Evolutionary conservation across 345 rosid species (phyloP), one percentile per base, ranked within the genome.

Genomic region (Eucalyptus paniculata): DNA sequence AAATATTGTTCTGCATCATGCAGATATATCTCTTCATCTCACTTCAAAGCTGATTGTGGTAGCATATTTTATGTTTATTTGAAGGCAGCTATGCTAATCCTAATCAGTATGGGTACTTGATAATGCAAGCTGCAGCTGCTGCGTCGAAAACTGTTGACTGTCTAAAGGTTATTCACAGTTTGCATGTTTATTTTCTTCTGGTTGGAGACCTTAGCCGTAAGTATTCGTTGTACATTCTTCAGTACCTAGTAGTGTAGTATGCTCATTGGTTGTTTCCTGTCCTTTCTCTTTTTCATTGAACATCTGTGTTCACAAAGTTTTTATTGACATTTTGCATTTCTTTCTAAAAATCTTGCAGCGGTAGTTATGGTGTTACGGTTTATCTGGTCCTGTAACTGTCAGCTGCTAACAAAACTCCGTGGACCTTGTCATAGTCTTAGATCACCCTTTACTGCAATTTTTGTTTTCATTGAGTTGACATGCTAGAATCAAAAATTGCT

Each of bases 71-170:
- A 67, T 37, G 40, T 67, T 16, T 67, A 67, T 67, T 32, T 32
- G 80, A 16, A 67, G 80, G 80, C 40, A 67, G 40, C 23, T 32
- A 16, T 67, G 6, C 40, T 67, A 37, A 67, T 67, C 40, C 80
- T 67, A 67, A 32, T 67, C 80, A 67, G 37, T 32, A 32, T 67
- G 12, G 17, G 21, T 67, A 32, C 80, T 32, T 32, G 80, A 67
- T 67, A n/a, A 67, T 17, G 80, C 80, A 67, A 23, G 80, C 80
- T 67, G 56, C 56, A 15, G 87, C 56, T 91, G 98, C 98, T 32
- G 99, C 99, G 56, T 97, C 96, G 88, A 98, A 98, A 94, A 98
- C 99, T 89, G 97, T 97, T 91, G 99, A 98, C 90, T 95, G 95
- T 91, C 96, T 95, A 72, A 98, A 98, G 93, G 89, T 93, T 92